A percentile compares a stretch with the other conserved stretches of the same genome.
Evolutionary conservation across 2,329 filamentous ascomycete genomes (phyloP).

Genomic region (Tricladium varicosporioides): DNA sequence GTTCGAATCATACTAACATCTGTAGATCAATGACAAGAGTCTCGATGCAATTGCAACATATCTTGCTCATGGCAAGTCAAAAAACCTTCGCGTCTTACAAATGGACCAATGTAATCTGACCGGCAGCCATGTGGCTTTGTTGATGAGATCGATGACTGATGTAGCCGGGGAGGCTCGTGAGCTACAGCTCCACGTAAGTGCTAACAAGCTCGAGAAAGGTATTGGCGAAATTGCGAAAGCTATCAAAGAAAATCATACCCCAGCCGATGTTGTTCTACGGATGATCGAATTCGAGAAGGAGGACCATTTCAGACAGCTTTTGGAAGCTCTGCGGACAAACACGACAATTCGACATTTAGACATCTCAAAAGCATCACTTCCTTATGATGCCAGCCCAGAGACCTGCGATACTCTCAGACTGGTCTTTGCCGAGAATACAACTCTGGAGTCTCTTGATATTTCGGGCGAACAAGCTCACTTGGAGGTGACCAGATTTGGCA

Average conservation of each 20-base stretch:
- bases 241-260: constrained; percentile 51
- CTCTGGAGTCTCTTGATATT: constrained; percentile 64
- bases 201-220: constrained; percentile 47
- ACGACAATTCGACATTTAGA: constrained; percentile 62
- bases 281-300: constrained; percentile 58
- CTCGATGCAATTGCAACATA: constrained; percentile 66
- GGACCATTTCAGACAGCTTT: constrained; percentile 54
- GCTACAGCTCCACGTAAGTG: constrained; percentile 65
- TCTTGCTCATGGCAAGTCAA: constrained; percentile 58
- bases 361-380: constrained; percentile 68
- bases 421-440: constrained; percentile 67
- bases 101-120: constrained; percentile 66
- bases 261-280: constrained; percentile 62
- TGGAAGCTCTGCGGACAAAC: constrained; percentile 61
- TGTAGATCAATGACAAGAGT: constrained; percentile 55
- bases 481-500: constrained; percentile 68
- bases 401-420: constrained; percentile 62
- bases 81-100: constrained; percentile 57
- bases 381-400: constrained; percentile 65
- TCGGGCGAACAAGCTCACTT: constrained; percentile 70
- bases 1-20: constrained; percentile 21
- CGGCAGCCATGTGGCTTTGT: constrained; percentile 61
- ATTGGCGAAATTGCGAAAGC: constrained; percentile 50
- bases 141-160: constrained; percentile 62
- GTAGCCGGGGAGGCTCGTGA: constrained; percentile 49